These are phyloP conservation scores for Candida parachauliodes DNA, from an alignment of 805 yeast genomes.

Conservation along the genomic window DNA sequence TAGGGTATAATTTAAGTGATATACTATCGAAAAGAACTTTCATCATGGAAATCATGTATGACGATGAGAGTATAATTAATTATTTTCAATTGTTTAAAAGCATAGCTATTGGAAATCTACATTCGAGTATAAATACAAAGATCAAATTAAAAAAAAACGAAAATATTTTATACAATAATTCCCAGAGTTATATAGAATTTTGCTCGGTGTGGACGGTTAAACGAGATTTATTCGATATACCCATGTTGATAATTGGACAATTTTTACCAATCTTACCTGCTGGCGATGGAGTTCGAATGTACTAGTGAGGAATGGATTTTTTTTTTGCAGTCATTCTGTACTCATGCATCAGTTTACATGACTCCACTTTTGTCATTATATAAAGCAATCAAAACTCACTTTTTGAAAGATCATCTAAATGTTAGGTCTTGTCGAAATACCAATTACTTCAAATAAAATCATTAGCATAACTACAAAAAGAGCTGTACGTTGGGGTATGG, in stretches of 20 bases:
- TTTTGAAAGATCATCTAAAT: background rate
- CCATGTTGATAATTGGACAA: slow-evolving; percentile 81
- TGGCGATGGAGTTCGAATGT: slow-evolving; percentile 30
- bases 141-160: slow-evolving; percentile 41
- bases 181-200: slow-evolving; percentile 47
- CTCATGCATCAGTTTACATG: background rate
- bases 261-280: slow-evolving; percentile 60
- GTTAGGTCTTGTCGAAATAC: slow-evolving; percentile 2
- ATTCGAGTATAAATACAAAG: slow-evolving; percentile 48
- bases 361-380: background rate
- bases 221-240: slow-evolving; percentile 78
- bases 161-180: slow-evolving; percentile 9
- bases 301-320: slow-evolving; percentile 13
- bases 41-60: slow-evolving; percentile 74
- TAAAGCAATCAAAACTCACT: too few species aligned
- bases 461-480: slow-evolving; percentile 15
- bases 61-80: slow-evolving; percentile 67
- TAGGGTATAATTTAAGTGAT: slow-evolving; percentile 60
- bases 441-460: slow-evolving; percentile 1
- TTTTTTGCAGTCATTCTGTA: slow-evolving; percentile 1
- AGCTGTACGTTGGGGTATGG: slow-evolving; percentile 32
- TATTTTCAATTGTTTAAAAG: slow-evolving; percentile 70
- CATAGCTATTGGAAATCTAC: slow-evolving; percentile 66
- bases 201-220: slow-evolving; percentile 85
- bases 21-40: slow-evolving; percentile 58